A percentile compares a stretch with the other conserved stretches of the same genome.
Evolutionary conservation across 2,329 filamentous ascomycete species (phyloP).

Genomic region (Hymenoscyphus infarciens): DNA sequence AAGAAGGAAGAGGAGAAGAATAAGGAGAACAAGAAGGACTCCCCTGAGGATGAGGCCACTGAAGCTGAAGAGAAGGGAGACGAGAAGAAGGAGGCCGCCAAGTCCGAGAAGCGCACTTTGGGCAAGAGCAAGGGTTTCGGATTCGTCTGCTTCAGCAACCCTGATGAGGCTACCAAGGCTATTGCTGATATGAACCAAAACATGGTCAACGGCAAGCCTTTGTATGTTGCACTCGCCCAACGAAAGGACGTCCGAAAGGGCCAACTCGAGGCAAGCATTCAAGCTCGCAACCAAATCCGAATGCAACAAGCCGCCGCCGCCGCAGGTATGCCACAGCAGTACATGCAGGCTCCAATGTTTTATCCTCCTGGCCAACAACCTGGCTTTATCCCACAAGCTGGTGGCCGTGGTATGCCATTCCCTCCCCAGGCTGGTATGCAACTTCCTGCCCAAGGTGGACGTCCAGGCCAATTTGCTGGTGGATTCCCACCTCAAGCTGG

Average conservation of each 20-base stretch:
- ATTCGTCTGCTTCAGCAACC: constrained; percentile 99
- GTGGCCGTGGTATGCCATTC: constrained; percentile 64
- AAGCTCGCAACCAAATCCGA: constrained; percentile 96
- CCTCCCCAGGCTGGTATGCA: constrained; percentile 57
- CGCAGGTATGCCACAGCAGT: constrained; percentile 82
- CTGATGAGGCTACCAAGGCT: constrained; percentile 97
- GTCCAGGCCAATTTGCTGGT: constrained; percentile 79
- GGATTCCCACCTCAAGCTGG: constrained; percentile 80
- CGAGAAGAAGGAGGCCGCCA: constrained; percentile 53
- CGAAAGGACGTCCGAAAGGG: constrained; percentile 99
- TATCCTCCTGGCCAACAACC: constrained; percentile 81
- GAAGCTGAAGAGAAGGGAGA: constrained; percentile 41
- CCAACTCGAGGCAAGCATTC: constrained; percentile 98
- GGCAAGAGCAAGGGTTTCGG: constrained; percentile 99
- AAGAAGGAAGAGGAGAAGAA: constrained; percentile 52
- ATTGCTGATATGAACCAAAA: constrained; percentile 99
- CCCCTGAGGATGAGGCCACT: constrained; percentile 37
- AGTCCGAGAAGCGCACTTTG: constrained; percentile 54
- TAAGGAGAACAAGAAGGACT: constrained; percentile 47
- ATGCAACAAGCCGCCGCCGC: constrained; percentile 96
- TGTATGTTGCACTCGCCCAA: constrained; percentile 97
- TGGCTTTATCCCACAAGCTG: constrained; percentile 58
- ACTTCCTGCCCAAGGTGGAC: constrained; percentile 73
- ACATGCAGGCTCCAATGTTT: constrained; percentile 89
- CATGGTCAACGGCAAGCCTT: constrained; percentile 94